A percentile compares a stretch with the other conserved stretches of the same genome.
Evolutionary conservation across 495 filamentous ascomycete species (phyloP).

Genomic region (Penicillium desertorum): DNA sequence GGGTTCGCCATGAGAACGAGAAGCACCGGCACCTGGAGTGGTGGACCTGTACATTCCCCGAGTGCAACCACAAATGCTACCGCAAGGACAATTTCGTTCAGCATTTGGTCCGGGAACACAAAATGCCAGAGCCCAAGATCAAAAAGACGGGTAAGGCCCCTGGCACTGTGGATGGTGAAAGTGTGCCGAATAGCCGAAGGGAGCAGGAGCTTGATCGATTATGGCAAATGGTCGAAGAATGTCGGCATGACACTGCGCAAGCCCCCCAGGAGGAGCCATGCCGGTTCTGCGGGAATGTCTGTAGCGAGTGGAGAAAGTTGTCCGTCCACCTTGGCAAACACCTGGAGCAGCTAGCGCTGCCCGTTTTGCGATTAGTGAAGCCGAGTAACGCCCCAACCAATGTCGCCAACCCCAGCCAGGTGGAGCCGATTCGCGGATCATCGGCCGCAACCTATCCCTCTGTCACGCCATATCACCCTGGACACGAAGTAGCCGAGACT

Average conservation of each 20-base stretch:
- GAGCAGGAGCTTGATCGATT: slow-evolving; percentile 58
- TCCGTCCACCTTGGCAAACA: slow-evolving; percentile 94
- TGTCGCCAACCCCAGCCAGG: slow-evolving; percentile 8
- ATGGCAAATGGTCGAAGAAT: slow-evolving; percentile 76
- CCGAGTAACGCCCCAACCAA: slow-evolving; percentile 24
- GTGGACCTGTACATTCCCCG: slow-evolving; percentile 82
- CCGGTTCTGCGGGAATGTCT: slow-evolving; percentile 83
- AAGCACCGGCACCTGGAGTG: slow-evolving; percentile 88
- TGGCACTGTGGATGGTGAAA: slow-evolving; percentile 8
- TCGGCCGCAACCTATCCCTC: slow-evolving; percentile 8
- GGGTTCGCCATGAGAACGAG: slow-evolving; percentile 96
- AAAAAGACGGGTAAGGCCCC: slow-evolving; percentile 41
- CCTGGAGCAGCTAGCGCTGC: slow-evolving; percentile 92
- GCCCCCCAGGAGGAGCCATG: slow-evolving; percentile 78
- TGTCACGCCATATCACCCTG: slow-evolving; percentile 8
- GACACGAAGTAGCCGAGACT: neutral
- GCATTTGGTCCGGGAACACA: slow-evolving; percentile 92
- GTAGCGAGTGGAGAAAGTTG: slow-evolving; percentile 88
- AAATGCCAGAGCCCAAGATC: slow-evolving; percentile 72
- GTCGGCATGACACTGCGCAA: slow-evolving; percentile 66
- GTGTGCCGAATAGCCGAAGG: slow-evolving; percentile 48
- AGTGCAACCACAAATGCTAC: slow-evolving; percentile 83
- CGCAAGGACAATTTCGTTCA: slow-evolving; percentile 96
- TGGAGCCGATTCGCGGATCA: neutral
- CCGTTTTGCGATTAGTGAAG: slow-evolving; percentile 70